Percentiles rank a stretch among this genome's conserved stretches.
Conservation (phyloP, 2,329 filamentous ascomycete genomes). For the Exophiala viscosa region DNA sequence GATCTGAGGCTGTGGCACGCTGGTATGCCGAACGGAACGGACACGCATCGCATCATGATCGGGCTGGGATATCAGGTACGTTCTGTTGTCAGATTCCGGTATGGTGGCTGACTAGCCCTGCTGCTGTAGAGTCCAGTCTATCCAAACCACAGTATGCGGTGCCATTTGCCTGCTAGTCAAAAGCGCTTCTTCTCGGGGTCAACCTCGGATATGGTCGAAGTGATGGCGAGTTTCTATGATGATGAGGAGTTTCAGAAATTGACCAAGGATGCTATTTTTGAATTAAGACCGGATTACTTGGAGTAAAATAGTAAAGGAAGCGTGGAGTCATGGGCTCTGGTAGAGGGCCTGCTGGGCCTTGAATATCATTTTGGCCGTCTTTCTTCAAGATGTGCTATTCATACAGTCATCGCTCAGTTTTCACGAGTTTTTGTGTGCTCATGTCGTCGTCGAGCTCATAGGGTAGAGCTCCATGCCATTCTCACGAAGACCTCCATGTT, state of each 20-base stretch:
- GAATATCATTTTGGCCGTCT: not conserved
- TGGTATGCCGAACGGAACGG: conserved; percentile 34
- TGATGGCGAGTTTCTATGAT: not conserved
- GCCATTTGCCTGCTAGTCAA: not conserved
- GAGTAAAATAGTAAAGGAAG: not conserved
- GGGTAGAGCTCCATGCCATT: too few relatives aligned
- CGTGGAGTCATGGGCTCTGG: too few relatives aligned
- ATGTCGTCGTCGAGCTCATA: too few relatives aligned
- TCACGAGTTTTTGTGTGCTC: too few relatives aligned
- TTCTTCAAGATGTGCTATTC: not conserved
- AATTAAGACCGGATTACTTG: not conserved
- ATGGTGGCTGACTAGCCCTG: not conserved
- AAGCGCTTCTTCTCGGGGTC: not conserved
- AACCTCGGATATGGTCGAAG: not conserved
- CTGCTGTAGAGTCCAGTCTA: not conserved
- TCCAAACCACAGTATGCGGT: not conserved
- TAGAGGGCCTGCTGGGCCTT: too few relatives aligned
- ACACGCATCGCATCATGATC: conserved; percentile 31
- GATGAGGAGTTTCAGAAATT: not conserved
- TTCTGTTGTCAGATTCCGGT: not conserved
- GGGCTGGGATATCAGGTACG: conserved; percentile 7
- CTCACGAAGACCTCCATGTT: too few relatives aligned
- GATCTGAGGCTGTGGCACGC: conserved; percentile 34
- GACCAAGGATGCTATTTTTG: not conserved
- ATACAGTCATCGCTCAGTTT: too few relatives aligned